A percentile compares a stretch with the other conserved stretches of the same genome.
phyloP scores from a whole-genome alignment of 1,139 yeast species.

The Geotrichum reessii region DNA sequence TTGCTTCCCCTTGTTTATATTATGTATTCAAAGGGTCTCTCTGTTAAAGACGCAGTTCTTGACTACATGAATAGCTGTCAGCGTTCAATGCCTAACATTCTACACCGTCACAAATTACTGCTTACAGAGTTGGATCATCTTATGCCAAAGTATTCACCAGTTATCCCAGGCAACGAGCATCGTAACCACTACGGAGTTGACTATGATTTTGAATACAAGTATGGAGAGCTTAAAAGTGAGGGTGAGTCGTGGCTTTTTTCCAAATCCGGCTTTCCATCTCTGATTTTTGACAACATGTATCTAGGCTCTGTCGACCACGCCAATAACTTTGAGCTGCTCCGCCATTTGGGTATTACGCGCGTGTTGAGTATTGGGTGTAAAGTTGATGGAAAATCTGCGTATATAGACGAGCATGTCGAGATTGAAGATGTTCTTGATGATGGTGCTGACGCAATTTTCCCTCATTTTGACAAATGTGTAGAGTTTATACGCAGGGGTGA shows the following conservation, averaged over 20 bases:
- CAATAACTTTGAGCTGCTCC: not conserved
- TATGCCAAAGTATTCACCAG: conserved; percentile 4
- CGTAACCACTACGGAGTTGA: conserved; percentile 2
- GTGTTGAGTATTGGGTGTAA: conserved; percentile 4
- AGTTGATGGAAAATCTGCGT: not conserved
- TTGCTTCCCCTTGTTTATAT: conserved; percentile 1
- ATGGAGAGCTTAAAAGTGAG: not conserved
- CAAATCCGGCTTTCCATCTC: not conserved
- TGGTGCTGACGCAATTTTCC: conserved; percentile 3
- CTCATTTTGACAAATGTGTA: not conserved
- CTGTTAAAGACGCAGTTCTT: not conserved
- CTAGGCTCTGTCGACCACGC: conserved; percentile 4
- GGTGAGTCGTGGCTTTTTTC: not conserved
- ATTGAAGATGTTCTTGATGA: conserved; percentile 8
- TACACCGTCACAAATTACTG: not conserved
- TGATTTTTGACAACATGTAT: not conserved
- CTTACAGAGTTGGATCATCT: not conserved
- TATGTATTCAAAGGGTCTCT: conserved; percentile 4
- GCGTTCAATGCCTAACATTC: conserved; percentile 1
- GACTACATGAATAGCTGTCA: not conserved
- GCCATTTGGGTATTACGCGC: conserved; percentile 1
- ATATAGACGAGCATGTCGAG: not conserved
- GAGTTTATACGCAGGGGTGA: not conserved
- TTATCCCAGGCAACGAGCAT: not conserved
- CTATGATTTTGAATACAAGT: not conserved